Base-by-base conservation (phyloP, 306 rosid genomes). In the Vicia sativa region DNA sequence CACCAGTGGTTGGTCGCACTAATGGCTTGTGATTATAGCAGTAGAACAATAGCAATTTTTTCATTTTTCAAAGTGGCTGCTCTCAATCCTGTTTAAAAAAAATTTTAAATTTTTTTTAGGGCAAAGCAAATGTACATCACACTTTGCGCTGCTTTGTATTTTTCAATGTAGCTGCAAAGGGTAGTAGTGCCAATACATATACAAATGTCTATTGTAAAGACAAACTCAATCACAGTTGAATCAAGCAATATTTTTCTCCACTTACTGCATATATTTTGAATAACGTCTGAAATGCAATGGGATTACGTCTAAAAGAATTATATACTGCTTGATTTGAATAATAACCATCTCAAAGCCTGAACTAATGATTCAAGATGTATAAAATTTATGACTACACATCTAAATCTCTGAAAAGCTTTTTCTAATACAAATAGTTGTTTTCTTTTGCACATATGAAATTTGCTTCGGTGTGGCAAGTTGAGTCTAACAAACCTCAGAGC, bases 201-300 rank as follows among this genome's bases (percentile, higher is more conserved):
- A 66, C 34, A 39, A 15, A 37, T 23, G 12, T 41, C 59, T 52
- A 35, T 15, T 78, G 87, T 85, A 78, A 73, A 78, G 73, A 78
- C 62, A 68, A 72, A 43, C 62, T 57, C 29, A 62, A 53, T 28
- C 34, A 59, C 15, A 65, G 34, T 52, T 65, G 2, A 52, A 52
- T 35, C 39, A 11, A 52, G 21, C 69, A 43, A 35, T 37, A 34
- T 2, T 55, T 56, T 59, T 6, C 39, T 37, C 50, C 37, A 21
- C 3, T 16, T 25, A 35, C 11, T 18, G 66, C 31, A 3, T 16
- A 18, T 16, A 15, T 35, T 35, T 37, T 10, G 4, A 60, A 37
- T 16, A 16, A 35, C 5, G 34, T 29, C 34, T 29, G 34, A 29
- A 29, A 54, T 54, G 15, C 61, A 54, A 25, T 54, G 35, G 10